Base-by-base conservation (phyloP, 2,329 filamentous ascomycete genomes). In the Fusarium udum region DNA sequence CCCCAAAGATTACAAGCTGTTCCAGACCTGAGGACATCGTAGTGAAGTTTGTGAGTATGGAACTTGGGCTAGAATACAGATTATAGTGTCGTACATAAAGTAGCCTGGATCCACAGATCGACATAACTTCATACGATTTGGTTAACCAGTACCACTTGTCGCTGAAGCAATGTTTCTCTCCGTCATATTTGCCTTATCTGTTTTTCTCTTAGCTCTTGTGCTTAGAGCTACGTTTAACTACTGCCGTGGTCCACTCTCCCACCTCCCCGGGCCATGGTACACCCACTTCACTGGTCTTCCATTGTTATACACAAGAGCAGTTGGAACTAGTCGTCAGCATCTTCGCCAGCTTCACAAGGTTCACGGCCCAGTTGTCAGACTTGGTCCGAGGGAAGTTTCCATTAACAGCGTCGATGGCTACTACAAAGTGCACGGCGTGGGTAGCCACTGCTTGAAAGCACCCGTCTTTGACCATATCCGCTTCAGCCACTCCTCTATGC, bases 331-430 rank as follows among this genome's bases (percentile, higher is more conserved):
- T 16, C 64, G 64, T 13, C 34, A 40, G 3, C 28, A 67, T 36
- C 52, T 67, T n/a, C 62, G 63, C 6, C n/a, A 28, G 16, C 20
- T 61, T 11, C 64, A 67, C 22, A 52, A 42, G 3, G 9, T 4
- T 1, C 22, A 67, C 1, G 64, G 64, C 4, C 52, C 64, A 3
- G 64, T 67, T 4, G 45, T 67, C 0, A 46, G 64, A 8, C 45
- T 67, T 2, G 64, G 64, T 3, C 64, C 64, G 0, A 40, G 28
- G 1, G 64, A 67, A 5, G 52, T 67, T 2, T 67, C 64, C 0
- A 24, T 67, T 14, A 67, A 67, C 9, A 67, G 64, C 22, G 32
- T 67, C 3, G 64, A 67, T 52, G 39, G 62, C 3, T 67, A 67
- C 14, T 67, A 67, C 45, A 67, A 67, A 22, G 39, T 67, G 1